Evolutionary conservation across 352 stramenopile genomes (phyloP).

Genomic region (Thalassiosira mediterranea): DNA sequence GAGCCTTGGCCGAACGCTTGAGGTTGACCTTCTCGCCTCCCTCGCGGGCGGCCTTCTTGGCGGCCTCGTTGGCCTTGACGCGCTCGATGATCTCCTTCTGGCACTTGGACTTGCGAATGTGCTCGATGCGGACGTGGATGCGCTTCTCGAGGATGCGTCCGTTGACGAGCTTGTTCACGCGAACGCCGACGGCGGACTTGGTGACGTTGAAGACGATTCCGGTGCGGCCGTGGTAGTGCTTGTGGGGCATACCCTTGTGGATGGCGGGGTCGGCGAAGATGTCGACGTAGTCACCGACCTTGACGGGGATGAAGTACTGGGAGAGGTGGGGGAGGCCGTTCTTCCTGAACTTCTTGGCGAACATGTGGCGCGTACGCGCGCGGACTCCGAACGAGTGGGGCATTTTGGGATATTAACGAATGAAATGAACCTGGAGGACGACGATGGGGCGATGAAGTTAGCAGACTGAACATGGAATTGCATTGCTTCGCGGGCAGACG

Average conservation of each 20-base stretch:
- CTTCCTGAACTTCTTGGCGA: constrained; percentile 97
- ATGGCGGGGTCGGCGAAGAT: constrained; percentile 99
- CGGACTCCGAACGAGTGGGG: constrained; percentile 99
- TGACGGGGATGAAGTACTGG: constrained; percentile 98
- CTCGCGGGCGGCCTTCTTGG: constrained; percentile 95
- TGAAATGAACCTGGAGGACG: no score
- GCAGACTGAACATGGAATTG: no score
- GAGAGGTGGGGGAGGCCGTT: constrained; percentile 95
- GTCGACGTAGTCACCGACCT: constrained; percentile 99
- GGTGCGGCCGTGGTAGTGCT: constrained; percentile 99
- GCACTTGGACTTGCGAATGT: constrained; percentile 98
- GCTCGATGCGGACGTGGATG: constrained; percentile 99
- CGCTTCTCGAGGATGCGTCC: constrained; percentile 99
- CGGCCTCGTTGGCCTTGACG: constrained; percentile 97
- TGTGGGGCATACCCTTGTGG: constrained; percentile 99
- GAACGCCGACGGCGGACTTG: constrained; percentile 97
- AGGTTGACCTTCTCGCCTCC: constrained; percentile 87
- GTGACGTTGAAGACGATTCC: constrained; percentile 99
- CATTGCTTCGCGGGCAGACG: no score
- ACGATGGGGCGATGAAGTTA: no score
- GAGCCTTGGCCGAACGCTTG: constrained; percentile 93
- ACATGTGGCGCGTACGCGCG: constrained; percentile 99
- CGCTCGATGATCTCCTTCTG: constrained; percentile 97
- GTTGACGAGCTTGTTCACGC: constrained; percentile 98
- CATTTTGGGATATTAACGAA: constrained; percentile 89